A percentile compares a stretch with the other conserved stretches of the same genome.
Evolutionary conservation across 169 alveolate genomes (phyloP).

Genomic region (Neospora caninum): DNA sequence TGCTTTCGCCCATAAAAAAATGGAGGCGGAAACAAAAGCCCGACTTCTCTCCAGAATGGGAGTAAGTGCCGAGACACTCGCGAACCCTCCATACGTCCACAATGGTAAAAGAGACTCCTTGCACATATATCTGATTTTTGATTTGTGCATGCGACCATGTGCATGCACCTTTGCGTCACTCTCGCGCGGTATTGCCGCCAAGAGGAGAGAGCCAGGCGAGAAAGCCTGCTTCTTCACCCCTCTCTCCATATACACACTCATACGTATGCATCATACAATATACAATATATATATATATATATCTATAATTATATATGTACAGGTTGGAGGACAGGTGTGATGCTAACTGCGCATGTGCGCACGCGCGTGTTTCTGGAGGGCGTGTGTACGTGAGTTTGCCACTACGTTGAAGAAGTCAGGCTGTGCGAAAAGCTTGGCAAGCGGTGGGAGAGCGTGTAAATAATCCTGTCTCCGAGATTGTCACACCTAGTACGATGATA

Average conservation of each 20-base stretch:
- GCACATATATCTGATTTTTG: too few relatives aligned
- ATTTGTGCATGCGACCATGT: too few relatives aligned
- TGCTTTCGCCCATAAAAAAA: conserved; percentile 25
- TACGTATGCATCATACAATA: not conserved
- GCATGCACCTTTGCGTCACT: too few relatives aligned
- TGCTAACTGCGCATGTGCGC: not conserved
- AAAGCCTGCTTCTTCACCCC: too few relatives aligned
- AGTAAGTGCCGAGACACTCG: not conserved
- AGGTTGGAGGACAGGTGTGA: not conserved
- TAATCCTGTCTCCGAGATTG: too few relatives aligned
- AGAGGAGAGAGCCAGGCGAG: too few relatives aligned
- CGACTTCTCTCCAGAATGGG: conserved; percentile 26
- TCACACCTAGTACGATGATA: too few relatives aligned
- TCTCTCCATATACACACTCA: not conserved
- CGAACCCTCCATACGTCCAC: not conserved
- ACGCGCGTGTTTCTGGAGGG: not conserved
- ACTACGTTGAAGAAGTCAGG: too few relatives aligned
- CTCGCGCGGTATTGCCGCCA: too few relatives aligned
- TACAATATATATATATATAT: not conserved
- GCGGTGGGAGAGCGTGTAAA: too few relatives aligned
- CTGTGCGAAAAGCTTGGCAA: too few relatives aligned
- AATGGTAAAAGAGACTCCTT: not conserved
- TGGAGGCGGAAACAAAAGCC: conserved; percentile 24
- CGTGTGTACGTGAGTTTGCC: too few relatives aligned
- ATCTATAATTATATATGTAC: not conserved